These are phyloP conservation scores for Apiospora sp. DNA, from an alignment of 2,329 filamentous ascomycete species.

Conservation along the genomic window DNA sequence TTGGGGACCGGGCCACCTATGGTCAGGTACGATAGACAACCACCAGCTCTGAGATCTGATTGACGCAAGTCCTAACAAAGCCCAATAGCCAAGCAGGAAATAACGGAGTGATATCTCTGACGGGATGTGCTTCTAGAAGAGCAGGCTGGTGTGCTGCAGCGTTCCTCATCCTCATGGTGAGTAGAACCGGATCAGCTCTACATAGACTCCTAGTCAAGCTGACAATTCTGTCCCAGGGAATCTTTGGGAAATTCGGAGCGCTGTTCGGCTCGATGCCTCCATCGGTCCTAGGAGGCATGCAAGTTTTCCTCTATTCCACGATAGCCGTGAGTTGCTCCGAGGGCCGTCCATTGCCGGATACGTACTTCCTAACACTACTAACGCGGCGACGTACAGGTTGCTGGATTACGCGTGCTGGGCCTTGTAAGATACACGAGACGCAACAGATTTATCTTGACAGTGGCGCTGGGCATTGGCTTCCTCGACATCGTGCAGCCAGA, in stretches of 20 bases:
- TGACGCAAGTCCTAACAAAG: not conserved
- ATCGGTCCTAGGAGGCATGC: slow-evolving; percentile 55
- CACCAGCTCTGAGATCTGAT: not conserved
- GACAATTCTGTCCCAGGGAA: slow-evolving; percentile 50
- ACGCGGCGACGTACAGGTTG: slow-evolving; percentile 36
- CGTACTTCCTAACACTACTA: not conserved
- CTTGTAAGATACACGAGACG: slow-evolving; percentile 69
- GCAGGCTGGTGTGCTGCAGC: slow-evolving; percentile 72
- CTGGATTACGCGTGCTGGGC: slow-evolving; percentile 71
- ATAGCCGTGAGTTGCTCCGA: slow-evolving; percentile 59
- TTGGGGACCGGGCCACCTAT: slow-evolving; percentile 74
- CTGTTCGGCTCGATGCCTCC: slow-evolving; percentile 71
- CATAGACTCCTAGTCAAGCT: not conserved
- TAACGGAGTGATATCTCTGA: slow-evolving; percentile 74
- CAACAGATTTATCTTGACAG: slow-evolving; percentile 72
- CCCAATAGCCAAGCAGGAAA: slow-evolving; percentile 68
- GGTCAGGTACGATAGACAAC: slow-evolving; percentile 45
- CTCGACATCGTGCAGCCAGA: slow-evolving; percentile 50
- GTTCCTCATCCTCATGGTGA: slow-evolving; percentile 67
- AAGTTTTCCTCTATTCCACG: slow-evolving; percentile 72
- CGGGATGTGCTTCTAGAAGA: slow-evolving; percentile 72
- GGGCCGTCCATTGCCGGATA: not conserved
- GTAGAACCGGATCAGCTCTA: not conserved
- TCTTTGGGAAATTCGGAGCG: slow-evolving; percentile 76
- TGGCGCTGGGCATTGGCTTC: slow-evolving; percentile 67